A percentile compares a stretch with the other conserved stretches of the same genome.
Evolutionary conservation across 2,329 filamentous ascomycete genomes (phyloP).

Genomic region (Aspergillus ochraceus): DNA sequence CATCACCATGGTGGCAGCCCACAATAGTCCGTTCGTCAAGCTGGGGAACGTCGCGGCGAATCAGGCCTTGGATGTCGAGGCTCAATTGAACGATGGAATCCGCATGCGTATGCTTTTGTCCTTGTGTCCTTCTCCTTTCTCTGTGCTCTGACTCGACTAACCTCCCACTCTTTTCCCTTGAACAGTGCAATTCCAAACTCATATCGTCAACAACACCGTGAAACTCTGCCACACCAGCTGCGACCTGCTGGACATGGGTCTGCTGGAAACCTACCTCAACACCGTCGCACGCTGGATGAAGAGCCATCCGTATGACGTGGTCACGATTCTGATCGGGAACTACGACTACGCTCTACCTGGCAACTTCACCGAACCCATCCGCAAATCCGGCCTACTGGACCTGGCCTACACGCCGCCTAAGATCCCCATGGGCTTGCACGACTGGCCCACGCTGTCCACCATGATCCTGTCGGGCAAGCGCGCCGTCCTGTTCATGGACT

Average conservation of each 20-base stretch:
- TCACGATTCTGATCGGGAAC: slow-evolving; percentile 85
- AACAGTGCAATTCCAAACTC: slow-evolving; percentile 61
- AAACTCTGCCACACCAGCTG: slow-evolving; percentile 87
- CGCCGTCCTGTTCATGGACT: slow-evolving; percentile 81
- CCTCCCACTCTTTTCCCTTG: neutral
- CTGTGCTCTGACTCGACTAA: neutral
- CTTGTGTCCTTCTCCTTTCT: neutral
- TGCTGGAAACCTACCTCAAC: slow-evolving; percentile 71
- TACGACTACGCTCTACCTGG: slow-evolving; percentile 68
- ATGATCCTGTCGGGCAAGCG: slow-evolving; percentile 72
- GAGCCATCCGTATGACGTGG: slow-evolving; percentile 77
- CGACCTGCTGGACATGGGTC: slow-evolving; percentile 76
- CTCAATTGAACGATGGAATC: slow-evolving; percentile 74
- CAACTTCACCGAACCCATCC: slow-evolving; percentile 67
- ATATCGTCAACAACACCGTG: slow-evolving; percentile 56
- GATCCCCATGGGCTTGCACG: slow-evolving; percentile 67
- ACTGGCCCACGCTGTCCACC: slow-evolving; percentile 80
- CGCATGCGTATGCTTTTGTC: slow-evolving; percentile 49
- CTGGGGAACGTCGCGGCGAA: slow-evolving; percentile 73
- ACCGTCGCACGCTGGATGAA: slow-evolving; percentile 72
- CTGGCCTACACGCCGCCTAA: slow-evolving; percentile 73
- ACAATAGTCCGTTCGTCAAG: slow-evolving; percentile 78
- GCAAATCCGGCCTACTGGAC: slow-evolving; percentile 68
- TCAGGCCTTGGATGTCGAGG: slow-evolving; percentile 65
- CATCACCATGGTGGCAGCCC: slow-evolving; percentile 73